Conservation (phyloP, 2,329 filamentous ascomycete genomes). For the Fusarium sp. region DNA sequence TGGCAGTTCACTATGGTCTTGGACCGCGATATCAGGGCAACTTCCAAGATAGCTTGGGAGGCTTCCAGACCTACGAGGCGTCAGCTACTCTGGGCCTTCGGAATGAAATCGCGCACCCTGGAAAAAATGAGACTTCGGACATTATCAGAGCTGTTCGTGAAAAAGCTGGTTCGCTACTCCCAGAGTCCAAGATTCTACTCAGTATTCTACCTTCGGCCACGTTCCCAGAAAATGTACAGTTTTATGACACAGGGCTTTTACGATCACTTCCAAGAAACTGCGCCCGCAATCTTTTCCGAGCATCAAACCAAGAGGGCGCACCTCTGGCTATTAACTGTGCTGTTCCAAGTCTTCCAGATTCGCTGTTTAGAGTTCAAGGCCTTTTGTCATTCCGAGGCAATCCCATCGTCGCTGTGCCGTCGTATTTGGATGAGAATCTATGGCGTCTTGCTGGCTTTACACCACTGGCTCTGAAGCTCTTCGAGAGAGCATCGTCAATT, state of each 20-base stretch:
- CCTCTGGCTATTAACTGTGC: slow-evolving; percentile 90
- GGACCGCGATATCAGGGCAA: slow-evolving; percentile 95
- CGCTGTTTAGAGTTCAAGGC: slow-evolving; percentile 84
- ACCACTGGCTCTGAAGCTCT: slow-evolving; percentile 84
- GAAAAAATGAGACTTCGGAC: slow-evolving; percentile 91
- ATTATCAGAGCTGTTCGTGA: slow-evolving; percentile 90
- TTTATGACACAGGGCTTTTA: slow-evolving; percentile 82
- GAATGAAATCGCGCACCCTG: slow-evolving; percentile 91
- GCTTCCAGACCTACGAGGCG: slow-evolving; percentile 95
- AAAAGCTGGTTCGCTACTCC: slow-evolving; percentile 85
- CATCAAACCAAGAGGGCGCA: slow-evolving; percentile 68
- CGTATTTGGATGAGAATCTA: slow-evolving; percentile 89
- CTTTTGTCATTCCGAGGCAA: slow-evolving; percentile 86
- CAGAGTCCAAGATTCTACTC: slow-evolving; percentile 85
- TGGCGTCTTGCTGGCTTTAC: slow-evolving; percentile 96
- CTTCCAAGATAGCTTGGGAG: slow-evolving; percentile 95
- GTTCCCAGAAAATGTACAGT: slow-evolving; percentile 84
- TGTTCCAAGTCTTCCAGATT: slow-evolving; percentile 88
- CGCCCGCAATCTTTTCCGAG: slow-evolving; percentile 69
- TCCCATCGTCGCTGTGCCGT: slow-evolving; percentile 85
- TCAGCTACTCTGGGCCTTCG: slow-evolving; percentile 91
- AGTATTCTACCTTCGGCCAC: slow-evolving; percentile 87
- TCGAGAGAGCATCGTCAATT: slow-evolving; percentile 81
- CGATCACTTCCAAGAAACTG: slow-evolving; percentile 82
- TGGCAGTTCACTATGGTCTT: slow-evolving; percentile 91